Evolutionary conservation across 805 yeast species (phyloP).

Genomic region (Metschnikowia gruessii): DNA sequence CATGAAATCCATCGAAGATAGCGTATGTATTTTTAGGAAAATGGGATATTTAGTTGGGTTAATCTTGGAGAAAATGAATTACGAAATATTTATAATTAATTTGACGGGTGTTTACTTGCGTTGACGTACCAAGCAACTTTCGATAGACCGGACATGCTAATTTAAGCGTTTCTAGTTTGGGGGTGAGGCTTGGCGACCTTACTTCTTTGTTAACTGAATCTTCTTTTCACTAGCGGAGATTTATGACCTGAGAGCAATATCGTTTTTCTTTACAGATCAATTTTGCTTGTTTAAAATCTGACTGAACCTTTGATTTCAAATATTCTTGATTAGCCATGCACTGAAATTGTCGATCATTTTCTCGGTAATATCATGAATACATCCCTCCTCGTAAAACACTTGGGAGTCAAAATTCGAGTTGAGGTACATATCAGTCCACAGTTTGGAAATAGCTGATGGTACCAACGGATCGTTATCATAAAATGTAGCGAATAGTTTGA

Average conservation of each 20-base stretch:
- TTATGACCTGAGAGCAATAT: too few species aligned
- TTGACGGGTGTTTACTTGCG: too few species aligned
- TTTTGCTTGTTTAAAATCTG: not conserved
- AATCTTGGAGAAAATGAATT: too few species aligned
- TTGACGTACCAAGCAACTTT: too few species aligned
- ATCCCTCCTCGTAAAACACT: conserved; percentile 29
- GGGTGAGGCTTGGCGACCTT: too few species aligned
- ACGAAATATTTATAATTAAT: too few species aligned
- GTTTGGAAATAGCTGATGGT: conserved; percentile 31
- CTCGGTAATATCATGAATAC: conserved; percentile 34
- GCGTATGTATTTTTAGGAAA: too few species aligned
- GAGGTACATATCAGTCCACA: conserved; percentile 33
- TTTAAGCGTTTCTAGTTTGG: too few species aligned
- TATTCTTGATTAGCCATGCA: conserved; percentile 26
- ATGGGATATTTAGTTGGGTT: too few species aligned
- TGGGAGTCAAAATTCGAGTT: conserved; percentile 26
- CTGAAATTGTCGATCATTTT: conserved; percentile 35
- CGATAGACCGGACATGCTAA: too few species aligned
- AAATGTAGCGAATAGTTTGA: conserved; percentile 37
- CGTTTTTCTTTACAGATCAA: not conserved
- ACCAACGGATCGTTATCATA: conserved; percentile 37
- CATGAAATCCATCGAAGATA: not conserved
- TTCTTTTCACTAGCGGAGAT: too few species aligned
- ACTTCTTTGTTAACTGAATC: too few species aligned
- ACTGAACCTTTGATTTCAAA: not conserved